These are phyloP conservation scores for Gonium pectorale DNA, from an alignment of 139 green algal species.

Conservation along the genomic window DNA sequence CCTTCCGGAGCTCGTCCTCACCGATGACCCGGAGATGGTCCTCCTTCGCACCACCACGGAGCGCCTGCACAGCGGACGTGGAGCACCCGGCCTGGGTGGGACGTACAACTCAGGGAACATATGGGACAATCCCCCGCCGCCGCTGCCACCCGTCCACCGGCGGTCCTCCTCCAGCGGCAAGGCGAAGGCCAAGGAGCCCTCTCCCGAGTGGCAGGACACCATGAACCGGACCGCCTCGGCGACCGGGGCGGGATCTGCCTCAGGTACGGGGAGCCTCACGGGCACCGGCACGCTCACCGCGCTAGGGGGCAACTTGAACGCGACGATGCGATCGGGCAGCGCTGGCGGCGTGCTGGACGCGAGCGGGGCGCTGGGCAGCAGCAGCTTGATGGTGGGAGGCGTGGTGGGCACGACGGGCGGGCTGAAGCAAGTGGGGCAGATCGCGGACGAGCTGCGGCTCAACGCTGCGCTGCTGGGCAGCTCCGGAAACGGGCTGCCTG, in stretches of 20 bases:
- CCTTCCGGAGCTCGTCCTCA: constrained; percentile 53
- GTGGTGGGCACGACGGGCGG: constrained; percentile 32
- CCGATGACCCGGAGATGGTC: constrained; percentile 34
- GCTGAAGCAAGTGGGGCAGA: constrained; percentile 14
- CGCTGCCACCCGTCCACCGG: constrained; percentile 37
- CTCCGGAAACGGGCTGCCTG: neutral
- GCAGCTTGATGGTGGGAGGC: too few relatives aligned
- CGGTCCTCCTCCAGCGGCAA: constrained; percentile 12
- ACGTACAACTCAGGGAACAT: constrained; percentile 46
- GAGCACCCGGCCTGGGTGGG: neutral
- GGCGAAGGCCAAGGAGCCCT: neutral
- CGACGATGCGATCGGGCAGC: constrained; percentile 17
- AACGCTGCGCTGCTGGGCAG: constrained; percentile 13
- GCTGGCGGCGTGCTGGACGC: constrained; percentile 21
- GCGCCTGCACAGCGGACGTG: neutral
- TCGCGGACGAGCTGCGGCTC: constrained; percentile 17
- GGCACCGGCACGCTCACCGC: too few relatives aligned
- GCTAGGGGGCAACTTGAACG: neutral
- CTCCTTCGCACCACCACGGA: neutral
- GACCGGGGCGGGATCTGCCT: neutral
- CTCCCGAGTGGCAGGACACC: constrained; percentile 22
- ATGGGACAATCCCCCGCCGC: constrained; percentile 43
- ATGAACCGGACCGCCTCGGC: constrained; percentile 9
- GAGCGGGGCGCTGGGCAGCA: constrained; percentile 15
- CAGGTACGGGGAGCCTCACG: neutral